Percentiles rank a stretch among this genome's conserved stretches.
Conservation (phyloP, 1,284 basidiomycete genomes). For the Microbotryum silenes-acaulis region DNA sequence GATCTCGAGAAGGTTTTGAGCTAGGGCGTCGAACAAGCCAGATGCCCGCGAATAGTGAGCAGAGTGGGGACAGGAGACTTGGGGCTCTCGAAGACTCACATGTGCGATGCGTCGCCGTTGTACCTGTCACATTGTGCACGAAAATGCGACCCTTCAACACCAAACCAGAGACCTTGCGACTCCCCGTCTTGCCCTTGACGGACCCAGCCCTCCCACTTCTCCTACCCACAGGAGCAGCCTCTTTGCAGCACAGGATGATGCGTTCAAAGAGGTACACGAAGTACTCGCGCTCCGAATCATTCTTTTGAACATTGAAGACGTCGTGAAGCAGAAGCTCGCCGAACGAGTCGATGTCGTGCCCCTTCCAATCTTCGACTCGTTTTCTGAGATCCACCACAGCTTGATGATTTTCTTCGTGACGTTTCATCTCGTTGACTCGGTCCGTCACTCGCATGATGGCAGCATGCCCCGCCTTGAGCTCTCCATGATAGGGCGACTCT, state of each 20-base stretch:
- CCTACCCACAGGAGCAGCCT: constrained; percentile 46
- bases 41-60: background rate
- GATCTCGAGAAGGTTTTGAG: constrained; percentile 56
- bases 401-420: constrained; percentile 68
- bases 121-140: constrained; percentile 86
- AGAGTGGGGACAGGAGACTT: too few species aligned
- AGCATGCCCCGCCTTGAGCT: constrained; percentile 72
- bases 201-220: constrained; percentile 41
- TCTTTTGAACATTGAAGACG: constrained; percentile 91
- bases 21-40: constrained; percentile 9
- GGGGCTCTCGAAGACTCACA: background rate
- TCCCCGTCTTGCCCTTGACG: constrained; percentile 41
- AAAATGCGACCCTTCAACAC: constrained; percentile 96
- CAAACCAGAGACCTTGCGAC: constrained; percentile 53
- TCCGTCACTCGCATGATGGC: constrained; percentile 89
- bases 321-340: constrained; percentile 89
- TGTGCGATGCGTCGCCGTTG: constrained; percentile 47
- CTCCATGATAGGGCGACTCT: constrained; percentile 62
- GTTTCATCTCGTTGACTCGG: constrained; percentile 90
- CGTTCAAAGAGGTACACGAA: constrained; percentile 98
- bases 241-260: constrained; percentile 98
- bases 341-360: constrained; percentile 88
- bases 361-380: constrained; percentile 98
- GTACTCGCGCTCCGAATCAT: constrained; percentile 92
- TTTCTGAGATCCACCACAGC: constrained; percentile 78